Evolutionary conservation across 1,284 basidiomycete genomes (phyloP), one percentile per base, ranked within the genome.

Genomic region (Ceratorhiza oryzae-sativae): DNA sequence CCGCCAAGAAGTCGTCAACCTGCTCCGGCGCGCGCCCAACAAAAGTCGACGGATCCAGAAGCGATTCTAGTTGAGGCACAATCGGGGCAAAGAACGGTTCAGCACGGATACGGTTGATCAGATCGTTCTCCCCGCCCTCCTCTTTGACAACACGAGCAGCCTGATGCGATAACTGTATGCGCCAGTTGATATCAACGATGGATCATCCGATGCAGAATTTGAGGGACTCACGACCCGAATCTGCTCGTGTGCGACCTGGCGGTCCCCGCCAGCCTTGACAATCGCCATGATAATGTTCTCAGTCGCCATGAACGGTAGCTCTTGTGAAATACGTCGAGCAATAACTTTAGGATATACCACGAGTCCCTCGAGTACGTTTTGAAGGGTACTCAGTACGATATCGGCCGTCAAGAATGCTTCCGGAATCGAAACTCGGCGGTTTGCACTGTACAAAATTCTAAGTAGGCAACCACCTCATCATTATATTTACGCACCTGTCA

Each of bases 241-340:
- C 82, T 93, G 92, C 83, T 98, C 97, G 81, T 99, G 97, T 45
- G 95, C 95, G 80, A 94, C 93, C 82, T 99, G 97, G 46, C 97
- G 86, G 81, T 99, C 97, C 0, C 96, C 97, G 48, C 96, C 96
- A 70, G 81, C 80, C 82, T 97, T 97, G 73, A 99, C 97, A 74
- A 99, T 90, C 12, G 95, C 95, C 97, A 99, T 99, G 84, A 99
- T 99, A 81, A 99, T 87, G 82, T 99, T 99, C 82, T 98, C 95
- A 2, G 95, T 96, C 2, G 94, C 93, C 97, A 99, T 99, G 86
- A 99, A 99, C 1, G 97, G 97, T 41, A 99, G 86, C 82, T 99
- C 97, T 80, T 97, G 94, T 23, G 89, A 82, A 80, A 99, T 97
- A 49, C 94, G 89, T 53, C 95, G 89, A 4, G 86, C 91, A 77